Conservation (phyloP, 495 filamentous ascomycete genomes). For the Alectoria sarmentosa region DNA sequence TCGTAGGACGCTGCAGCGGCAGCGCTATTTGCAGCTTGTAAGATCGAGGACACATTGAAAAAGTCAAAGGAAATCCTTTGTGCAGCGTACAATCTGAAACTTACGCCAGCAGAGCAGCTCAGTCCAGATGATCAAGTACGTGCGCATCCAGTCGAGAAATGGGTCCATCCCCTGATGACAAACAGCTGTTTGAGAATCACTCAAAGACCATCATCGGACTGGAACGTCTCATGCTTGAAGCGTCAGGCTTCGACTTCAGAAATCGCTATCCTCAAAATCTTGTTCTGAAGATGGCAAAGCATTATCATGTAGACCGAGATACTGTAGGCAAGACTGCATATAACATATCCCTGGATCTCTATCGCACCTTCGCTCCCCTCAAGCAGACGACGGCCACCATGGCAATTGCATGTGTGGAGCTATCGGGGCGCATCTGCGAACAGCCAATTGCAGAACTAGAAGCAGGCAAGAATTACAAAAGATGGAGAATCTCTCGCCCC, state of each 20-base stretch:
- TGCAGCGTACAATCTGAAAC: conserved; percentile 78
- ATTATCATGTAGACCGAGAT: conserved; percentile 42
- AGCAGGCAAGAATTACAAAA: conserved; percentile 39
- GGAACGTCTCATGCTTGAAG: conserved; percentile 90
- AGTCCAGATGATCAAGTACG: conserved; percentile 75
- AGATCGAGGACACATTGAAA: conserved; percentile 95
- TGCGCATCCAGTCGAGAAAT: not conserved
- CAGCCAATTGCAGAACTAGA: conserved; percentile 42
- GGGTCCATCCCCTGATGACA: not conserved
- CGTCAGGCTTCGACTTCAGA: conserved; percentile 89
- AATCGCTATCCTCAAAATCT: conserved; percentile 79
- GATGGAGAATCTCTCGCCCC: conserved; percentile 55
- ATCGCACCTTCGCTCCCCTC: conserved; percentile 85
- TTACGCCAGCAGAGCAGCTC: conserved; percentile 61
- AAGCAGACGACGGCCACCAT: conserved; percentile 77
- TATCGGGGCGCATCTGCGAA: conserved; percentile 61
- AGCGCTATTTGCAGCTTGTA: conserved; percentile 85
- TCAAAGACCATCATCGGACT: conserved; percentile 76
- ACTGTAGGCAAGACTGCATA: conserved; percentile 59
- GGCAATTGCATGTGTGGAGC: conserved; percentile 73
- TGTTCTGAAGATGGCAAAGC: conserved; percentile 63
- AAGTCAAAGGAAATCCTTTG: conserved; percentile 91
- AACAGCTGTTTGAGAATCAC: conserved; percentile 66
- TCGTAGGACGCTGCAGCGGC: conserved; percentile 75
- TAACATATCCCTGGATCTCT: conserved; percentile 78